A percentile compares a stretch with the other conserved stretches of the same genome.
Evolutionary conservation across 805 yeast species (phyloP).

Genomic region (Komagataella pastoris): DNA sequence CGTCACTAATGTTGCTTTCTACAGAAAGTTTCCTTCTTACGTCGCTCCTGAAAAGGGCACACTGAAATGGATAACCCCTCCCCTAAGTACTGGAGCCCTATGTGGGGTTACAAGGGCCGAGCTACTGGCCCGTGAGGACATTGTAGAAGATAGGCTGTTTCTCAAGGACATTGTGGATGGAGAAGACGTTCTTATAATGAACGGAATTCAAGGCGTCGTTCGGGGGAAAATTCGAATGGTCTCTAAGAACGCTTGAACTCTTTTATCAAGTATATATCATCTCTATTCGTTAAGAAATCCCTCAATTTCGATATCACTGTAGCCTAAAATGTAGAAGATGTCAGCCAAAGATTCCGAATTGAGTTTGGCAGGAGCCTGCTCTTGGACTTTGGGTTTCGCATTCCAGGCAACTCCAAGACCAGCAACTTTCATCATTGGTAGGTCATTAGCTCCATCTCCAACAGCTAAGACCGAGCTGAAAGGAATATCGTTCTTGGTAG

Average conservation of each 20-base stretch:
- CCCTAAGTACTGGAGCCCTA: constrained; percentile 65
- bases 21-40: constrained; percentile 15
- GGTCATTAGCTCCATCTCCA: constrained; percentile 96
- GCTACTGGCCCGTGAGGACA: constrained; percentile 36
- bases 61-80: constrained; percentile 70
- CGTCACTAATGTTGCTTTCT: constrained; percentile 66
- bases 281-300: constrained; percentile 7
- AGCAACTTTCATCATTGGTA: constrained; percentile 82
- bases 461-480: constrained; percentile 57
- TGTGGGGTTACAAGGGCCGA: constrained; percentile 71
- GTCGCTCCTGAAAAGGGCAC: constrained; percentile 14
- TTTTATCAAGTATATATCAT: not conserved
- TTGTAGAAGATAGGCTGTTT: constrained; percentile 39
- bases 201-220: constrained; percentile 74
- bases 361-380: constrained; percentile 67
- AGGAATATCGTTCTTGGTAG: constrained; percentile 38
- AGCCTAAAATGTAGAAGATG: constrained; percentile 72
- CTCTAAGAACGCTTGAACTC: not conserved
- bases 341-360: constrained; percentile 67
- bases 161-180: constrained; percentile 42
- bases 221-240: constrained; percentile 26
- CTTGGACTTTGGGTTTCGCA: constrained; percentile 89
- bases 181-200: constrained; percentile 59
- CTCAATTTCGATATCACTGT: constrained; percentile 38
- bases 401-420: constrained; percentile 97